Conservation (phyloP, 208 protist genomes). For the Novymonas esmeraldas region DNA sequence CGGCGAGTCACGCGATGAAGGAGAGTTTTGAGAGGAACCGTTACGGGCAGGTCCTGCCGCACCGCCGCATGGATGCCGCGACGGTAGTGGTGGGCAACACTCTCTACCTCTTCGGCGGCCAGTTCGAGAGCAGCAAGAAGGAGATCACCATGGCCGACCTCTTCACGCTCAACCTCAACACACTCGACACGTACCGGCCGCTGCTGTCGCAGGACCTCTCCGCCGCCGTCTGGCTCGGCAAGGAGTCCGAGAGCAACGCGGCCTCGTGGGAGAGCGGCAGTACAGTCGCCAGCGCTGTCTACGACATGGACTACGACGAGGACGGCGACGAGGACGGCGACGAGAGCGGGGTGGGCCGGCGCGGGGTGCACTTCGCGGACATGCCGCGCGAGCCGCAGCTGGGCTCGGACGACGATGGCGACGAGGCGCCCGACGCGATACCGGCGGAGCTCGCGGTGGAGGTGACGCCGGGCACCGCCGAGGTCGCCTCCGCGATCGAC, state of each 20-base stretch:
- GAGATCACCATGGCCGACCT: constrained; percentile 92
- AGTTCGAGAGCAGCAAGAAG: constrained; percentile 86
- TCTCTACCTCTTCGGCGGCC: constrained; percentile 89
- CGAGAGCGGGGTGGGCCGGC: constrained; percentile 5
- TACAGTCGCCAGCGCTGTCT: constrained; percentile 82
- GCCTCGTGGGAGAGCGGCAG: constrained; percentile 88
- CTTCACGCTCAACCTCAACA: constrained; percentile 86
- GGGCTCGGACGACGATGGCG: constrained; percentile 54
- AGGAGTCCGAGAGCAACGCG: constrained; percentile 79
- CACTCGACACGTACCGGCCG: constrained; percentile 76
- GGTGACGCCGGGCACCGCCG: constrained; percentile 48
- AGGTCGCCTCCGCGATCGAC: constrained; percentile 40
- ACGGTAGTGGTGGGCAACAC: constrained; percentile 67
- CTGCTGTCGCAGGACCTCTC: constrained; percentile 88
- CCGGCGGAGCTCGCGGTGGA: constrained; percentile 70
- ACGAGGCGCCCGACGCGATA: constrained; percentile 74
- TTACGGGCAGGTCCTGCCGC: constrained; percentile 70
- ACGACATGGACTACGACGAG: constrained; percentile 73
- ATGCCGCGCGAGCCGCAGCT: constrained; percentile 28
- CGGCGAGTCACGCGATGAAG: constrained; percentile 43
- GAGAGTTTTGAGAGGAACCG: constrained; percentile 77
- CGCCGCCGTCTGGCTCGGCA: constrained; percentile 78
- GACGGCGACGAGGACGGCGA: constrained; percentile 78
- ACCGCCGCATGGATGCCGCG: constrained; percentile 85
- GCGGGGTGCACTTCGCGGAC: constrained; percentile 23